A percentile compares a stretch with the other conserved stretches of the same genome.
phyloP scores from a whole-genome alignment of 345 rosid genomes.

The Abelmoschus esculentus region DNA sequence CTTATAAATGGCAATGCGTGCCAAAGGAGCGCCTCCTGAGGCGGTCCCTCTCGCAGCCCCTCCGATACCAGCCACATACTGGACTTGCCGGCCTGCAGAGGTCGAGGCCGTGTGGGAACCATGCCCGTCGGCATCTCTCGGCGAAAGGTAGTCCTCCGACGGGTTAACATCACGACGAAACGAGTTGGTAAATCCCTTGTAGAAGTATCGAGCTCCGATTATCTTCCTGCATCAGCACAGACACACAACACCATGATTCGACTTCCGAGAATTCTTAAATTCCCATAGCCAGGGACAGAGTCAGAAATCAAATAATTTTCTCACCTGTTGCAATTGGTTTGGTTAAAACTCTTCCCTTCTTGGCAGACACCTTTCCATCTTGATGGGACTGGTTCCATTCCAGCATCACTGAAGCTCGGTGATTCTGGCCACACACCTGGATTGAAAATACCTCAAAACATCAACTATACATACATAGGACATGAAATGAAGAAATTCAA shows the following conservation, averaged over 20 bases:
- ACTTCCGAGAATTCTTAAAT: too few relatives aligned
- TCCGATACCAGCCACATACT: conserved; percentile 37
- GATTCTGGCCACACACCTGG: conserved; percentile 96
- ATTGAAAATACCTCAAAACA: neutral
- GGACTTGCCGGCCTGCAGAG: conserved; percentile 44
- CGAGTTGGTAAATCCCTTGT: too few relatives aligned
- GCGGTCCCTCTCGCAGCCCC: conserved; percentile 65
- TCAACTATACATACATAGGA: too few relatives aligned
- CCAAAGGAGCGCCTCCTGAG: conserved; percentile 68
- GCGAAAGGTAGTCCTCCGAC: conserved; percentile 23
- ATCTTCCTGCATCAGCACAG: too few relatives aligned
- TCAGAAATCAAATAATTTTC: too few relatives aligned
- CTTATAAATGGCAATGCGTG: conserved; percentile 72
- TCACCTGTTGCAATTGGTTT: conserved; percentile 60
- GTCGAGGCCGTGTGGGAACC: conserved; percentile 85
- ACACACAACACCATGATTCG: too few relatives aligned
- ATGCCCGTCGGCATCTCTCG: conserved; percentile 72
- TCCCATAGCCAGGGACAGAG: too few relatives aligned
- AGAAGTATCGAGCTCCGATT: too few relatives aligned
- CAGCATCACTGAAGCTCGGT: conserved; percentile 58
- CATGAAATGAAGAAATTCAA: too few relatives aligned
- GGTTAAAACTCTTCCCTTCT: conserved; percentile 47
- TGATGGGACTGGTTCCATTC: conserved; percentile 70
- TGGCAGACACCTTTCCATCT: conserved; percentile 89
- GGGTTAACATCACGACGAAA: too few relatives aligned